Conservation (phyloP, 2,329 filamentous ascomycete species). For the Trichoderma sp. region DNA sequence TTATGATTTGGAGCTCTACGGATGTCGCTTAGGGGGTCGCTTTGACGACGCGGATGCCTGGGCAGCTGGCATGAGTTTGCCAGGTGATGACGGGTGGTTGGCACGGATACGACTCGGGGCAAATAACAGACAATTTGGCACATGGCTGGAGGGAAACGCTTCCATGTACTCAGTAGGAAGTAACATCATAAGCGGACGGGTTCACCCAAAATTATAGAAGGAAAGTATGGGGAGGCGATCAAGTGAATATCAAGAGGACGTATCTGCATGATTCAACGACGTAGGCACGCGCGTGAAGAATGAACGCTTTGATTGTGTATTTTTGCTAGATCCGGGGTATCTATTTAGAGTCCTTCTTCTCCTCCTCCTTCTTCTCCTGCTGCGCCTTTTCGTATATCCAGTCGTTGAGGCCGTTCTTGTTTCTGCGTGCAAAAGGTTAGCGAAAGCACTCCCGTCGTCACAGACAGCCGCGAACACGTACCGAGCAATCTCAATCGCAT, state of each 20-base stretch:
- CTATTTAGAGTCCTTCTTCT: conserved; percentile 44
- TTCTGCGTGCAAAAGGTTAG: conserved; percentile 57
- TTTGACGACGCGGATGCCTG: conserved; percentile 1
- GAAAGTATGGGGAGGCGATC: neutral
- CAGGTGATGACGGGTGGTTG: neutral
- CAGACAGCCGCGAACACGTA: conserved; percentile 26
- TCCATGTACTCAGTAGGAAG: too few species aligned
- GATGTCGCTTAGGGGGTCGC: neutral
- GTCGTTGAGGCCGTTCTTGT: conserved; percentile 87
- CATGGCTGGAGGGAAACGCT: neutral
- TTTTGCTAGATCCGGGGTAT: conserved; percentile 11
- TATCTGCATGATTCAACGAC: neutral
- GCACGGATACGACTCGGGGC: neutral
- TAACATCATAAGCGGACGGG: too few species aligned
- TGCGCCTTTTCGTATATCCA: conserved; percentile 92
- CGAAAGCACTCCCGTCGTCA: neutral
- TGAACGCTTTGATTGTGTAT: neutral
- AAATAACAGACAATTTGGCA: neutral
- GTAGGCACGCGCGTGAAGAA: neutral
- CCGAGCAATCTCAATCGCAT: conserved; percentile 57
- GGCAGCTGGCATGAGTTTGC: neutral
- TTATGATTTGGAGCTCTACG: neutral
- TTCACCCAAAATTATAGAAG: neutral
- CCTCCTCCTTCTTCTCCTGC: conserved; percentile 65
- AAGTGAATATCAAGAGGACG: neutral